phyloP scores from a whole-genome alignment of 352 stramenopile species.

The Pilasporangium apinafurcum region DNA sequence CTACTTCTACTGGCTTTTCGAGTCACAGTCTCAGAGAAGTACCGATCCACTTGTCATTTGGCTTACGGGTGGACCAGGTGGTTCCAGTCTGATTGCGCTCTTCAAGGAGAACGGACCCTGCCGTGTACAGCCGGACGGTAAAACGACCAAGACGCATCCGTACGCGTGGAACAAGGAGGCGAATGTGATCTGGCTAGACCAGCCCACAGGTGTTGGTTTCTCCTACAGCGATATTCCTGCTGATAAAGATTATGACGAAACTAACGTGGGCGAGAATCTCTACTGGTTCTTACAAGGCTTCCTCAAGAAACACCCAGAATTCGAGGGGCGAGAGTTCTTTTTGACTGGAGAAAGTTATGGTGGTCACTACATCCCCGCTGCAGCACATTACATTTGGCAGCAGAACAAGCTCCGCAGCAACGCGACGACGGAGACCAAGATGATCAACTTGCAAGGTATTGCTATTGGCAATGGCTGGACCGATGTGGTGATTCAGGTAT shows the following conservation, averaged over 20 bases:
- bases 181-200: constrained; percentile 59
- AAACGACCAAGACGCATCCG: constrained; percentile 27
- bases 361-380: constrained; percentile 45
- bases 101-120: constrained; percentile 56
- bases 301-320: constrained; percentile 30
- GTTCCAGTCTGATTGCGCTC: constrained; percentile 35
- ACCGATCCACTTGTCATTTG: constrained; percentile 35
- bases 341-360: constrained; percentile 53
- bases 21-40: constrained; percentile 10
- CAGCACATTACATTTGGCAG: constrained; percentile 31
- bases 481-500: too few species aligned
- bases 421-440: neutral
- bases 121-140: constrained; percentile 18
- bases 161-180: constrained; percentile 48
- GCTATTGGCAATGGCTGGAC: constrained; percentile 48
- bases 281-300: constrained; percentile 57
- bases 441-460: constrained; percentile 39
- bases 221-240: constrained; percentile 37
- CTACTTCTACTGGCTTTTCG: constrained; percentile 43
- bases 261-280: constrained; percentile 36
- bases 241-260: constrained; percentile 26
- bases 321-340: constrained; percentile 34
- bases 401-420: constrained; percentile 7
- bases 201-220: constrained; percentile 38
- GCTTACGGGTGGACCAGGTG: constrained; percentile 43